Percentiles rank a stretch among this genome's conserved stretches.
phyloP scores from a whole-genome alignment of 2,329 filamentous ascomycete genomes.

The Alternaria infectoria region DNA sequence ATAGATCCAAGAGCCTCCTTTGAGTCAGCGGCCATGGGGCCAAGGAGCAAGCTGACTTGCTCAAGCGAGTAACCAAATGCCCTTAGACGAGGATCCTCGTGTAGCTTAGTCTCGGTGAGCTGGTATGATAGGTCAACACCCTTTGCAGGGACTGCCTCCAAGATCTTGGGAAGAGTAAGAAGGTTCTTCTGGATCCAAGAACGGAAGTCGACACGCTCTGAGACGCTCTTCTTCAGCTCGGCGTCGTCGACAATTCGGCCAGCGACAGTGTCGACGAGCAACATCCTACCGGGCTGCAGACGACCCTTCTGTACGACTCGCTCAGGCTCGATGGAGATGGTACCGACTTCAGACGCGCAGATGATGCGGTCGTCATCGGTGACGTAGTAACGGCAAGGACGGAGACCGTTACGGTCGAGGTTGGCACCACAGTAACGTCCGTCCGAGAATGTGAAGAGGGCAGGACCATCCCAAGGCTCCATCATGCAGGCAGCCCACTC shows the following conservation, averaged over 20 bases:
- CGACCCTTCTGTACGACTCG: conserved; percentile 90
- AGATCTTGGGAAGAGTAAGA: conserved; percentile 77
- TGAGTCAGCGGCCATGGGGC: conserved; percentile 95
- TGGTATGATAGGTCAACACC: conserved; percentile 69
- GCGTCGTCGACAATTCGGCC: conserved; percentile 94
- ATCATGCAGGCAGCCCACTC: conserved; percentile 99
- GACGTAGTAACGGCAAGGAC: conserved; percentile 95
- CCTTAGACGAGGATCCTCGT: conserved; percentile 82
- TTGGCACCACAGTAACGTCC: conserved; percentile 97
- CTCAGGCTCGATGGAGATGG: conserved; percentile 89
- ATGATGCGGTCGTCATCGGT: conserved; percentile 97
- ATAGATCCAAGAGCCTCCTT: conserved; percentile 97
- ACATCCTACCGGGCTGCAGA: conserved; percentile 92
- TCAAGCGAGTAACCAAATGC: conserved; percentile 95
- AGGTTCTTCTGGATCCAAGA: conserved; percentile 87
- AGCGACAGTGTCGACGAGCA: conserved; percentile 88
- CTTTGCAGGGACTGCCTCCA: conserved; percentile 65
- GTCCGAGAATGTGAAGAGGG: conserved; percentile 95
- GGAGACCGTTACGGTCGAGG: conserved; percentile 91
- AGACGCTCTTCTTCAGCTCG: conserved; percentile 87
- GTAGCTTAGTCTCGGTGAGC: conserved; percentile 72
- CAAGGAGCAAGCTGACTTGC: conserved; percentile 89
- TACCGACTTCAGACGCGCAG: conserved; percentile 94
- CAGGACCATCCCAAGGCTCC: conserved; percentile 98
- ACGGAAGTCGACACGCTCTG: conserved; percentile 86